Evolutionary conservation across 441 rosid genomes (phyloP), one percentile per base, ranked within the genome.

Genomic region (Aleurites moluccanus): DNA sequence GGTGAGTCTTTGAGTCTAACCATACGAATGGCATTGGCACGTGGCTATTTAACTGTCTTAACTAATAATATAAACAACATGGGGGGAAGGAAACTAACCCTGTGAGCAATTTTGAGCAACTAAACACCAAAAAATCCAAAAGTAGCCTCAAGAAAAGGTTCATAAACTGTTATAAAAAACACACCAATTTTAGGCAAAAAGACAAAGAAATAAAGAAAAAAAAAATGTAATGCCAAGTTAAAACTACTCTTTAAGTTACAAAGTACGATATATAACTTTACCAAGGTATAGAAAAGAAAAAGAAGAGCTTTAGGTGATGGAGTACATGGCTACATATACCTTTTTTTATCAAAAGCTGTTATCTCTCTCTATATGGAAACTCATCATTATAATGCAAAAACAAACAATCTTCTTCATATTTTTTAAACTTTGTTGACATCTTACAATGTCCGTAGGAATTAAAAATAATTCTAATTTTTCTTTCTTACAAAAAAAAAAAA

Each of bases 161-260:
- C 53, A 6, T 28, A 68, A 68, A 3, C n/a, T 66, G 10, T 6
- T 25, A 21, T 18, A 15, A 14, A 25, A 18, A 69, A 35, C 45
- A 35, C 15, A 3, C 74, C 4, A 57, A 56, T 70, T 70, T 23
- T 42, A 70, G 65, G 33, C 23, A 42, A 56, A 68, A 70, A 6
- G 63, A 69, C 73, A 69, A 33, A n/a, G 6, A 10, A n/a, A 44
- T 6, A 33, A 33, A 63, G 15, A 18, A 30, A 18, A 18, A 18
- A 10, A 15, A 60, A 13, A 6, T 1, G 21, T 1, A 62, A 16
- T 7, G 50, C 3, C 0, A 64, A 38, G 47, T 64, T 38, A 40
- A 40, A 64, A 10, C 10, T 56, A 23, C 9, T 62, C 44, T 27
- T 18, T 33, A 56, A 56, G 27, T 9, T 56, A 2, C 10, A 21